Conservation (phyloP, 768 basidiomycete species). For the Suillus lakei region DNA sequence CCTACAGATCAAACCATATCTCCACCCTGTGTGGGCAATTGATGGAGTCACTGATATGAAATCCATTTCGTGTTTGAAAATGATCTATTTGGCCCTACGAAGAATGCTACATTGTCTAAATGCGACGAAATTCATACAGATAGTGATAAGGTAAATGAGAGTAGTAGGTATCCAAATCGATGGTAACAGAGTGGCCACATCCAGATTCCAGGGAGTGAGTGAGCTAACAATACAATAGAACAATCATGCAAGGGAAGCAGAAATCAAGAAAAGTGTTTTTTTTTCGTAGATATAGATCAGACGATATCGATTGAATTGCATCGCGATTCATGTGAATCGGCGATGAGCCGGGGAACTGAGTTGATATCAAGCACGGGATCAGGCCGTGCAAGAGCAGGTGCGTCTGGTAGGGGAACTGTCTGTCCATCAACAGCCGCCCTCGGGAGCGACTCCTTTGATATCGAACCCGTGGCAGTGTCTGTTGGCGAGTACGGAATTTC, state of each 20-base stretch:
- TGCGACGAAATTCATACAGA: slow-evolving; percentile 27
- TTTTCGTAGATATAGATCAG: slow-evolving; percentile 11
- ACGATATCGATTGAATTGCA: slow-evolving; percentile 22
- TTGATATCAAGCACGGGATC: slow-evolving; percentile 18
- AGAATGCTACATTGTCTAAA: slow-evolving; percentile 34
- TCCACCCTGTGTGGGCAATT: neutral
- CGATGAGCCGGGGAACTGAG: slow-evolving; percentile 28
- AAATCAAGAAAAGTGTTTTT: neutral
- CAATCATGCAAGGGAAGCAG: slow-evolving; percentile 5
- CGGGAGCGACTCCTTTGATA: slow-evolving; percentile 33
- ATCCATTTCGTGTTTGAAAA: neutral
- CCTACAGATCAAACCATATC: neutral
- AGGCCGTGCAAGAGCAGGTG: slow-evolving; percentile 18
- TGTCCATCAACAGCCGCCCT: slow-evolving; percentile 24
- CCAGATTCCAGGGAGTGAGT: slow-evolving; percentile 2
- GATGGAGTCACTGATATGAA: neutral
- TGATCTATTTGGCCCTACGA: neutral
- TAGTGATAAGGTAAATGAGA: slow-evolving; percentile 21
- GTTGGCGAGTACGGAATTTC: slow-evolving; percentile 31
- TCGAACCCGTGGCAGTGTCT: slow-evolving; percentile 19
- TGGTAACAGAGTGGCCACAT: slow-evolving; percentile 2
- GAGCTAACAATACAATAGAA: slow-evolving; percentile 35
- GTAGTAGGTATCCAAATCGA: slow-evolving; percentile 23
- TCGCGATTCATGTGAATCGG: slow-evolving; percentile 18
- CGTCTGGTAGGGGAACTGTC: slow-evolving; percentile 17